Base-by-base conservation (phyloP, 345 rosid genomes). In the Firmiana major region DNA sequence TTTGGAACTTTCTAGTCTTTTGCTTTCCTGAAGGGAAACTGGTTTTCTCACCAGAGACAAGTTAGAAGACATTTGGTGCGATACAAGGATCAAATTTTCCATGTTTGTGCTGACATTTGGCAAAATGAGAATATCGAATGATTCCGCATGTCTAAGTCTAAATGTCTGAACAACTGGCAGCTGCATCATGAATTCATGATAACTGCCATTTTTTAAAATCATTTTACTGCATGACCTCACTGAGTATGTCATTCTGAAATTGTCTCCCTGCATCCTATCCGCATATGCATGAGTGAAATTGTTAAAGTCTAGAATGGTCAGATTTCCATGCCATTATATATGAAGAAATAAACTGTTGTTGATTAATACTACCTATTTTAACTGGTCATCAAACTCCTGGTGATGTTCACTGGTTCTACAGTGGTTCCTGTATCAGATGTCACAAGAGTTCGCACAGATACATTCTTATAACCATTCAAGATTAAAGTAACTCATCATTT, bases 351-450 rank as follows among this genome's bases (percentile, higher is more conserved):
- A 9, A 49, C 12, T 65, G 4, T 26, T 71, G 12, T 6, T 51
- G 46, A 72, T 34, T 31, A 46, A 46, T 31, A 31, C 34, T 40
- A 57, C 24, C 4, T 43, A 42, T 13, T 58, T 48, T 26, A 42
- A 42, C 22, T 42, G 15, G 0, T 62, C 22, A 53, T 38, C 63
- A 51, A 74, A 63, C 64, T 73, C 78, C 58, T 82, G 64, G 85
- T 19, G 24, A 57, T 43, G 28, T 55, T 81, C 36, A 17, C 78
- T 81, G 81, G 16, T 85, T 82, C 8, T 86, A 83, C 89, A 91
- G 97, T 94, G 90, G 71, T 87, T 42, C 97, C 98, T 48, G 80
- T 94, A 67, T 70, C 93, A 7, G 93, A 94, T 77, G 87, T 93
- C 59, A 87, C 91, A 79, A 89, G 98, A 80, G 79, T 91, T 79